Conservation (phyloP, 2,329 filamentous ascomycete genomes). For the Diaporthe sp. region DNA sequence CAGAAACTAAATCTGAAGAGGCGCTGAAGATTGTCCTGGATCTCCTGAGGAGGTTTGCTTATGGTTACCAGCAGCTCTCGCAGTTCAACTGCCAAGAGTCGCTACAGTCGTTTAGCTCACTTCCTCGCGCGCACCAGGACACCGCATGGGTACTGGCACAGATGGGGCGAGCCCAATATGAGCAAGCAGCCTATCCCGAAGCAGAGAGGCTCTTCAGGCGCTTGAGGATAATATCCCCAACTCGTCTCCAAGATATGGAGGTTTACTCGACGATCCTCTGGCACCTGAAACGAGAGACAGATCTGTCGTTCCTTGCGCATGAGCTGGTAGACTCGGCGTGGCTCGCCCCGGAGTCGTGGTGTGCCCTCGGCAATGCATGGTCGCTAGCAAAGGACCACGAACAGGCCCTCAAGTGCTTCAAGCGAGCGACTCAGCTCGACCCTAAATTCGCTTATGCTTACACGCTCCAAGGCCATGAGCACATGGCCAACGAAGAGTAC, state of each 20-base stretch:
- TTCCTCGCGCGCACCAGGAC: slow-evolving; percentile 83
- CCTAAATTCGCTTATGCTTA: slow-evolving; percentile 95
- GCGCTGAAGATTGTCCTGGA: slow-evolving; percentile 83
- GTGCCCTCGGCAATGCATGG: slow-evolving; percentile 93
- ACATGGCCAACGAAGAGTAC: slow-evolving; percentile 96
- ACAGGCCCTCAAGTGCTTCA: slow-evolving; percentile 94
- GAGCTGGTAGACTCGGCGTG: slow-evolving; percentile 90
- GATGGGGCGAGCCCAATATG: slow-evolving; percentile 91
- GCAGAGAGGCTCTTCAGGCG: slow-evolving; percentile 89
- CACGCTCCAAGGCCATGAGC: slow-evolving; percentile 95
- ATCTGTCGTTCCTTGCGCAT: slow-evolving; percentile 92
- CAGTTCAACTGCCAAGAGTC: slow-evolving; percentile 86
- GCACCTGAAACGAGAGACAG: slow-evolving; percentile 93
- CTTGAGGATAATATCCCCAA: slow-evolving; percentile 84
- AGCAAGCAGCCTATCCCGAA: slow-evolving; percentile 87
- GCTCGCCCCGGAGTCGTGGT: slow-evolving; percentile 95
- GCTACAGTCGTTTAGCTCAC: slow-evolving; percentile 77
- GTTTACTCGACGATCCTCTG: slow-evolving; percentile 99
- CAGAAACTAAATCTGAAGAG: slow-evolving; percentile 78
- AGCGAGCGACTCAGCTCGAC: slow-evolving; percentile 90
- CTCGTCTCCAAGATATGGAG: slow-evolving; percentile 94
- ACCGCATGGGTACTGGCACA: slow-evolving; percentile 95
- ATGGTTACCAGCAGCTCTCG: slow-evolving; percentile 82
- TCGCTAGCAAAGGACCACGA: slow-evolving; percentile 94
- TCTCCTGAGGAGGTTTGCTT: slow-evolving; percentile 84